phyloP scores from a whole-genome alignment of 345 rosid species.

The Arabidopsis suecica region DNA sequence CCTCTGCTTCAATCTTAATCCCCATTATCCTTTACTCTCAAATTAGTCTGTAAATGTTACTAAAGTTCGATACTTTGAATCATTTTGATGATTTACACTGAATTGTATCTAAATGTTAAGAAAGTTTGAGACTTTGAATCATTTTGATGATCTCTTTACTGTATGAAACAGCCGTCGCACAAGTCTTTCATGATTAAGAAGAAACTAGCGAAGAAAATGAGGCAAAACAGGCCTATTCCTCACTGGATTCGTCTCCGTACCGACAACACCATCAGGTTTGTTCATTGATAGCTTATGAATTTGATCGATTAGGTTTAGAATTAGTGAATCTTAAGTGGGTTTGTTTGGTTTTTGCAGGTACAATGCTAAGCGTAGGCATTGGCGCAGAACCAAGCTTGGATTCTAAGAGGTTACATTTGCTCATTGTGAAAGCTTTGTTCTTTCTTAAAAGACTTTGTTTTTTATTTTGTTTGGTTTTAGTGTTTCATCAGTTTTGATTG shows the following conservation, averaged over 20 bases:
- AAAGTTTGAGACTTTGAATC: neutral
- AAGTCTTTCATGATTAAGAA: slow-evolving; percentile 77
- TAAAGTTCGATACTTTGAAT: neutral
- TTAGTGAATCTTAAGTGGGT: neutral
- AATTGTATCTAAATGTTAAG: neutral
- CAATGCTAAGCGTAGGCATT: slow-evolving; percentile 72
- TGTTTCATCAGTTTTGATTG: slow-evolving; percentile 9
- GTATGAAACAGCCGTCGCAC: slow-evolving; percentile 77
- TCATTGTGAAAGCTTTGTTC: slow-evolving; percentile 1
- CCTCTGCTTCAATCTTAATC: neutral
- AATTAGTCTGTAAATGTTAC: neutral
- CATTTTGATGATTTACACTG: neutral
- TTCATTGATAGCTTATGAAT: neutral
- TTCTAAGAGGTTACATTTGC: slow-evolving; percentile 36
- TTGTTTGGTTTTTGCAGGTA: slow-evolving; percentile 46
- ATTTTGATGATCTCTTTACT: neutral
- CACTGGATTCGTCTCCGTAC: slow-evolving; percentile 74
- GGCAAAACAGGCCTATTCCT: slow-evolving; percentile 79
- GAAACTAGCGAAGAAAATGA: slow-evolving; percentile 72
- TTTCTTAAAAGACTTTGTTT: slow-evolving; percentile 1
- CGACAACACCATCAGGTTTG: slow-evolving; percentile 69
- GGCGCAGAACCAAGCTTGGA: slow-evolving; percentile 71
- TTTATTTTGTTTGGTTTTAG: neutral
- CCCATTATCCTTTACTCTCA: no score
- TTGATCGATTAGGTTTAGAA: neutral